phyloP scores from a whole-genome alignment of 2,329 filamentous ascomycete genomes.

The Botryotinia narcissicola region DNA sequence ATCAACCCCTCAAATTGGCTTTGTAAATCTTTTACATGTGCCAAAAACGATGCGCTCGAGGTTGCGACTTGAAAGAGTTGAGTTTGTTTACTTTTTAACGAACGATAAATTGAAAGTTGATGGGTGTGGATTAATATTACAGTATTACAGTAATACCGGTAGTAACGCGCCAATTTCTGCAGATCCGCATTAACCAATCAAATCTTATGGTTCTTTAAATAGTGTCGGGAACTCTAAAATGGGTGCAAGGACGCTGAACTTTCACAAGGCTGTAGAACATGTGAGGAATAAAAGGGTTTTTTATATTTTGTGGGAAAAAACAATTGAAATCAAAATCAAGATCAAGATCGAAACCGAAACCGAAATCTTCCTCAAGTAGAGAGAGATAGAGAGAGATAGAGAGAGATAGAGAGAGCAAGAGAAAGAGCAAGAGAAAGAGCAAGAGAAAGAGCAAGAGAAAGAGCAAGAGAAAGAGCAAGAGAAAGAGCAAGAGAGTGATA shows the following conservation, averaged over 20 bases:
- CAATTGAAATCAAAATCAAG: neutral
- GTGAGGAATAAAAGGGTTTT: neutral
- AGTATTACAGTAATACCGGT: neutral
- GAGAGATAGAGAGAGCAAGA: too few relatives aligned
- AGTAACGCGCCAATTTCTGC: conserved; percentile 20
- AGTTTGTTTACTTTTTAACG: neutral
- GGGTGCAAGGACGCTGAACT: conserved; percentile 8
- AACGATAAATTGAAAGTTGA: conserved; percentile 1
- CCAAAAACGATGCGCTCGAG: conserved; percentile 1
- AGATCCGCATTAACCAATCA: conserved; percentile 18
- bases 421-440: neutral
- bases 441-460: neutral
- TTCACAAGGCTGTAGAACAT: conserved; percentile 15
- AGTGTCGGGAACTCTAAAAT: neutral
- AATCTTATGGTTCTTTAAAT: neutral
- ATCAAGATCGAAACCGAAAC: too few relatives aligned
- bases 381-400: too few relatives aligned
- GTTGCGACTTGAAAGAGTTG: neutral
- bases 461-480: too few relatives aligned
- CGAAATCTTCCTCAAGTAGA: neutral
- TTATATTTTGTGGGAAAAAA: neutral
- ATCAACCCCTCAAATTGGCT: conserved; percentile 40
- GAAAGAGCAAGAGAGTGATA: neutral
- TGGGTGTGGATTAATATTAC: conserved; percentile 5
- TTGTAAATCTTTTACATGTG: conserved; percentile 16